Evolutionary conservation across 495 filamentous ascomycete genomes (phyloP).

Genomic region (Neurospora terricola): DNA sequence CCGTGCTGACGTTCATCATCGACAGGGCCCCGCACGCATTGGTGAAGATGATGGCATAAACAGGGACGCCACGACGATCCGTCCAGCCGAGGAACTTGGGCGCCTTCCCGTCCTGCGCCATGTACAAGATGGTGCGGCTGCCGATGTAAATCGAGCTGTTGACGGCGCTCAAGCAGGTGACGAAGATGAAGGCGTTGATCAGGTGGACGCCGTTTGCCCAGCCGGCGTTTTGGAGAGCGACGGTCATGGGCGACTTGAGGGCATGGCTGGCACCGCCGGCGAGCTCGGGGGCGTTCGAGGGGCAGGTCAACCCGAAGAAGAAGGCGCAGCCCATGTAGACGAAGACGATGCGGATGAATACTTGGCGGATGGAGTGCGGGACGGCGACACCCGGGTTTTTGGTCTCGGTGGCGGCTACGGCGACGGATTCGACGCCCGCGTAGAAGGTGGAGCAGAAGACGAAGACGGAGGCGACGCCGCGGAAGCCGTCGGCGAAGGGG

Average conservation of each 20-base stretch:
- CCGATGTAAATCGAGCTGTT: slow-evolving; percentile 62
- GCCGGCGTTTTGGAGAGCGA: slow-evolving; percentile 50
- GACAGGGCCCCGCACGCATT: slow-evolving; percentile 58
- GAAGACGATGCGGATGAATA: slow-evolving; percentile 66
- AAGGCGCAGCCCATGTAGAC: slow-evolving; percentile 65
- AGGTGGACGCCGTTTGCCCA: slow-evolving; percentile 47
- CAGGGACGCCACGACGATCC: slow-evolving; percentile 55
- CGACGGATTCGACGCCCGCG: slow-evolving; percentile 65
- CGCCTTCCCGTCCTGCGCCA: slow-evolving; percentile 55
- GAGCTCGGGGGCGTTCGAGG: slow-evolving; percentile 34
- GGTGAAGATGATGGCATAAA: slow-evolving; percentile 50
- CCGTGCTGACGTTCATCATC: slow-evolving; percentile 52
- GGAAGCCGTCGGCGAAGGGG: slow-evolving; percentile 57
- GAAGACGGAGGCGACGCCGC: slow-evolving; percentile 46
- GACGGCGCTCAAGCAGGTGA: slow-evolving; percentile 58
- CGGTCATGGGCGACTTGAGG: slow-evolving; percentile 47
- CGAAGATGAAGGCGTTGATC: slow-evolving; percentile 63
- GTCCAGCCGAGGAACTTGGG: slow-evolving; percentile 55
- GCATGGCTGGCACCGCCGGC: slow-evolving; percentile 39
- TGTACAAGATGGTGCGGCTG: slow-evolving; percentile 55
- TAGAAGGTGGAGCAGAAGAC: slow-evolving; percentile 64
- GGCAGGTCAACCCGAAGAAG: slow-evolving; percentile 57
- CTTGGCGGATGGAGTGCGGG: slow-evolving; percentile 62
- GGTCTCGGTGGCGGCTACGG: slow-evolving; percentile 65
- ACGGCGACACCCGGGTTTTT: slow-evolving; percentile 62